Base-by-base conservation (phyloP, 108 stramenopile species). In the Aurantiochytrium sp. region DNA sequence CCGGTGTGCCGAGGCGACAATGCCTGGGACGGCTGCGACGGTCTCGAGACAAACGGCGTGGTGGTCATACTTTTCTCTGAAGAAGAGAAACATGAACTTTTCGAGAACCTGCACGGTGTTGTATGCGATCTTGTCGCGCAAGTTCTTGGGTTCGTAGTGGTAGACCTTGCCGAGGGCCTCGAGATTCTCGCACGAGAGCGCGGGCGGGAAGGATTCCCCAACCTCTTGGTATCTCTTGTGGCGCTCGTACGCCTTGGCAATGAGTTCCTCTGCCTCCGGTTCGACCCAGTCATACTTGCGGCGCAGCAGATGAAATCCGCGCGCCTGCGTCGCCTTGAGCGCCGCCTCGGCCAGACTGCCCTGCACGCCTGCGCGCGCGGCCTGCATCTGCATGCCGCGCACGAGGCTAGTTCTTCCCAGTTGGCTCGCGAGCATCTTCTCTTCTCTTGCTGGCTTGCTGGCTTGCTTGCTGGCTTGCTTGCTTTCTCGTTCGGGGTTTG, bases 1-100 rank as follows among this genome's bases (percentile, higher is more conserved):
- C n/a, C 99, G 93, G 60, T 95, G 90, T 87, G 96, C 96, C 23
- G 96, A 96, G 44, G 89, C 92, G n/a, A 92, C 95, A 93, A 96
- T 95, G 44, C 95, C 96, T 0, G 96, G 96, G 44, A 96, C 96
- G n/a, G 96, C 97, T 5, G 97, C 97, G 83, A 96, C 92, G 4
- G 96, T 96, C 90, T 97, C 97, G 14, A 97, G 92, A 87, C 92
- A 96, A 89, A 97, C 96, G 44, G 94, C 95, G 8, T 96, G 94
- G 58, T 96, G 91, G 76, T 83, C 76, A 45, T 83, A 83, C 76
- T 83, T 83, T 83, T 83, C 76, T 53, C 76, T 47, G 23, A 83
- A 83, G 2, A 83, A 83, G 12, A 83, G 45, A 23, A 3, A 47
- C 90, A 97, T 89, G 6, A 96, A 91, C 71, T 96, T 95, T 58